A percentile compares a stretch with the other conserved stretches of the same genome.
Evolutionary conservation across 164 flowering plant species (phyloP).

Genomic region (Akebia trifoliata): DNA sequence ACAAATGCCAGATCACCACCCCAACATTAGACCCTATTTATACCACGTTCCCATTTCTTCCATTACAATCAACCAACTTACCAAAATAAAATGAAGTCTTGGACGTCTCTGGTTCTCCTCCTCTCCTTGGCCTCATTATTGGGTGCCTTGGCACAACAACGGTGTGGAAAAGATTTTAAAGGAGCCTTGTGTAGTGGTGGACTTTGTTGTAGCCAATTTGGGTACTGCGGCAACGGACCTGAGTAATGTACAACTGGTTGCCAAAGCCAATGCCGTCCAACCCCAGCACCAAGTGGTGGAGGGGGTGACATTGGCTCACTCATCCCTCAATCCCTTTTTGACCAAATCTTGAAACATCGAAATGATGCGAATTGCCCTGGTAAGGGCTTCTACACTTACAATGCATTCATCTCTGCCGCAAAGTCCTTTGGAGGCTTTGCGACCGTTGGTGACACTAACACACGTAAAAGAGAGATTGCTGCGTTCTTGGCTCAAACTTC

Average conservation of each 20-base stretch:
- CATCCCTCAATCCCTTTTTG: slow-evolving; percentile 18
- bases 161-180: too few relatives aligned
- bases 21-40: too few relatives aligned
- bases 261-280: slow-evolving; percentile 33
- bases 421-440: slow-evolving; percentile 29
- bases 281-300: not conserved
- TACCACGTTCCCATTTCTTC: too few relatives aligned
- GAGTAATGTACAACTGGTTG: too few relatives aligned
- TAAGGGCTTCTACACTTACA: slow-evolving; percentile 46
- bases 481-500: slow-evolving; percentile 53
- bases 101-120: too few relatives aligned
- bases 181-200: slow-evolving; percentile 25
- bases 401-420: slow-evolving; percentile 43
- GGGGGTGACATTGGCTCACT: slow-evolving; percentile 17
- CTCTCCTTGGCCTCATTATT: too few relatives aligned
- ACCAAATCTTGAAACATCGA: slow-evolving; percentile 29
- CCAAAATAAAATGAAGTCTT: too few relatives aligned
- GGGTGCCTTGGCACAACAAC: too few relatives aligned
- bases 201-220: slow-evolving; percentile 31
- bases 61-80: too few relatives aligned
- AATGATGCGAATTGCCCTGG: slow-evolving; percentile 29
- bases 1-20: too few relatives aligned
- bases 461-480: slow-evolving; percentile 39
- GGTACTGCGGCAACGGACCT: slow-evolving; percentile 28
- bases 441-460: slow-evolving; percentile 23